Evolutionary conservation across 805 yeast species (phyloP), one percentile per base, ranked within the genome.

Genomic region (Yarrowia bubula): DNA sequence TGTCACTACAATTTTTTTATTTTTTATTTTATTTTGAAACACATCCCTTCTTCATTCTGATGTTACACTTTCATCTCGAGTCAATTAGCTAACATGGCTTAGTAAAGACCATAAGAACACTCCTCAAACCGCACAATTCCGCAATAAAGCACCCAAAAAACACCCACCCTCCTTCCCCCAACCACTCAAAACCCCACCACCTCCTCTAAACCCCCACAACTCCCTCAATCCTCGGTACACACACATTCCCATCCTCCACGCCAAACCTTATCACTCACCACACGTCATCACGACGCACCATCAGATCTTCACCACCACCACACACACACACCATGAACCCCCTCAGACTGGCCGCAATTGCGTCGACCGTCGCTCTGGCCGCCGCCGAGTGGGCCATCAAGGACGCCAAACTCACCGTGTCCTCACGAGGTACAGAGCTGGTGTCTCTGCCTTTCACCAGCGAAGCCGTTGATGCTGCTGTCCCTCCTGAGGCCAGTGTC

Each of bases 301-400:
- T 22, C 31, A 37, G 60, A 55, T 31, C 47, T 31, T 55, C 61
- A 15, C 22, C 15, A 39, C 39, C 35, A 22, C 18, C 32, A 28
- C n/a, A 22, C 33, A 41, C 47, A 55, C 46, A 55, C 47, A 55
- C 47, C 13, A 55, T 55, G 61, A 39, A 55, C 37, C 61, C 42
- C 38, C 47, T 55, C 31, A 35, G 47, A 31, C 47, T 55, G 61
- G 61, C 47, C 37, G 46, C 61, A 55, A 55, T 55, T 55, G 61
- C 61, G 47, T 38, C 47, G 47, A 22, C 61, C 11, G 38, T 55
- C 31, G 37, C 61, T 22, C 35, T 55, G 61, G 61, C 61, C 11
- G 61, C 61, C 35, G 61, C 61, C 38, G 47, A 55, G 47, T 55
- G 61, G 61, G 61, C 61, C 15, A 41, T 55, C 38, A 55, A 55